Percentiles rank a stretch among this genome's conserved stretches.
These are phyloP conservation scores for Candida tammaniensis DNA, from an alignment of 805 yeast genomes.

Conservation along the genomic window DNA sequence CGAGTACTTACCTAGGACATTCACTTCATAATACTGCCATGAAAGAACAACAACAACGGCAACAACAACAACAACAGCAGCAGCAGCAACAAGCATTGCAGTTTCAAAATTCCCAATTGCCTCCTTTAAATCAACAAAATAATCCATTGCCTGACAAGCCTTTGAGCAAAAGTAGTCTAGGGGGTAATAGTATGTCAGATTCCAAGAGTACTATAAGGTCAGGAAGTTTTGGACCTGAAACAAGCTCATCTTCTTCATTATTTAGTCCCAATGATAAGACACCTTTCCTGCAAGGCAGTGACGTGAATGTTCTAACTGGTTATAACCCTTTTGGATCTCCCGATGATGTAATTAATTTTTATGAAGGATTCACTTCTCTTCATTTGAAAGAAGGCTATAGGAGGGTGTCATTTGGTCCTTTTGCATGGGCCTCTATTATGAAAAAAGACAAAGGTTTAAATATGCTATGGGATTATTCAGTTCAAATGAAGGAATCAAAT, in stretches of 20 bases:
- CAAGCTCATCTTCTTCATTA: no score
- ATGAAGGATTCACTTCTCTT: slow-evolving; percentile 30
- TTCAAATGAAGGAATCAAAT: slow-evolving; percentile 16
- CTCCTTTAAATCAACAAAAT: background rate
- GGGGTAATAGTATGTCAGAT: no score
- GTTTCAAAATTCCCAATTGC: no score
- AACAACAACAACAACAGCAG: no score
- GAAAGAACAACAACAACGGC: no score
- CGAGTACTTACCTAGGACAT: no score
- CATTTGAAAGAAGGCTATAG: slow-evolving; percentile 24
- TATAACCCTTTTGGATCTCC: slow-evolving; percentile 23
- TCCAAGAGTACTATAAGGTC: no score
- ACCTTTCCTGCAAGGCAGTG: no score
- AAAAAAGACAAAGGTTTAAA: slow-evolving; percentile 30
- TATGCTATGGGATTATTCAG: slow-evolving; percentile 32
- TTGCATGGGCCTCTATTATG: slow-evolving; percentile 37
- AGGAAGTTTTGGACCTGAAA: no score
- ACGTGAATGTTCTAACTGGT: no score
- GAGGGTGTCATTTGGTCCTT: slow-evolving; percentile 37
- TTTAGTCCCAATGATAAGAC: background rate
- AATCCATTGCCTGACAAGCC: background rate
- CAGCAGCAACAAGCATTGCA: no score
- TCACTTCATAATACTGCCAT: no score
- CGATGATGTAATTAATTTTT: slow-evolving; percentile 34
- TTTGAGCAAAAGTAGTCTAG: background rate